Base-by-base conservation (phyloP, 306 rosid species). In the Ormosia semicastrata region DNA sequence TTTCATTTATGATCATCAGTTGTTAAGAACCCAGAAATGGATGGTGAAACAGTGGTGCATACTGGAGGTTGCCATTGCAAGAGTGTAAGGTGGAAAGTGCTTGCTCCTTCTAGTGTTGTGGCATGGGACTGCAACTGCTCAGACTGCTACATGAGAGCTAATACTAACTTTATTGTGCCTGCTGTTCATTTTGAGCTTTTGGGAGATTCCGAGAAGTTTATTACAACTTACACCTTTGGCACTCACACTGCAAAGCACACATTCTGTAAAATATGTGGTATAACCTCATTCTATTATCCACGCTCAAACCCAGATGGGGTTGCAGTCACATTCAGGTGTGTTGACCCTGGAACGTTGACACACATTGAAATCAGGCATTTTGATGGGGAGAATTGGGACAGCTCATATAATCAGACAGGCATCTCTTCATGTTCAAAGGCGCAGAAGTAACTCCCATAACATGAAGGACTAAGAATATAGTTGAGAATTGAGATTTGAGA, bases 281-380 rank as follows among this genome's bases (percentile, higher is more conserved):
- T 95, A 77, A 91, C 98, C 67, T 95, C 99, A 3, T 95, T 93
- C 81, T 95, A 82, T 73, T 52, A 74, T 83, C 97, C 97, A 2
- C 99, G 97, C 43, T 93, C 95, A 7, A 95, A 95, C 77, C 98
- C 95, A 10, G 98, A 95, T 82, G 98, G 99, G 39, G 93, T 95
- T 76, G 83, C 91, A 6, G 73, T 95, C 71, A 75, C 98, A 17
- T 82, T 81, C 80, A 89, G 65, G 86, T 95, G 99, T 73, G 95
- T 93, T 30, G 97, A 95, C 82, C 91, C 91, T 6, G 99, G 97
- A 70, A 91, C 99, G 0, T 78, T 95, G 70, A 73, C 73, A 66
- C 83, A 69, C 32, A 40, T 91, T 43, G 99, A 89, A 85, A 71
- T 90, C 71, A 93, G 41, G 85, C 17, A 66, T 18, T 37, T 75